Evolutionary conservation across 345 rosid genomes (phyloP).

Genomic region (Psidium guajava): DNA sequence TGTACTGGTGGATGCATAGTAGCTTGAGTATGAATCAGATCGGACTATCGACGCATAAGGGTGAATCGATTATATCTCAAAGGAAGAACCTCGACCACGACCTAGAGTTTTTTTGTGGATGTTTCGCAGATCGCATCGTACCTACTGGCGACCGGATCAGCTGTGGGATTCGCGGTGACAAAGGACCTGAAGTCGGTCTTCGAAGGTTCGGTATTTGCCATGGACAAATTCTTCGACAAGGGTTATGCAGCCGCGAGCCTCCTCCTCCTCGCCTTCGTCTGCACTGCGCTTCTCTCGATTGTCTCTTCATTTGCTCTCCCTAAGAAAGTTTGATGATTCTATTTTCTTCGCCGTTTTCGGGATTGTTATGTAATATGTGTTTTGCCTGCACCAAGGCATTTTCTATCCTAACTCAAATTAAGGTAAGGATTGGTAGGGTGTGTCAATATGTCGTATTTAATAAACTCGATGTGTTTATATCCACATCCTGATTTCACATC

Average conservation of each 20-base stretch:
- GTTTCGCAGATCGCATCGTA: slow-evolving; percentile 24
- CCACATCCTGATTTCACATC: no score
- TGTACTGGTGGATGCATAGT: not conserved
- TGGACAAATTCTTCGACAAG: slow-evolving; percentile 27
- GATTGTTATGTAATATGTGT: not conserved
- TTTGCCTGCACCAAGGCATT: not conserved
- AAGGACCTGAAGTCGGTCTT: slow-evolving; percentile 26
- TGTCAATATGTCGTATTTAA: no score
- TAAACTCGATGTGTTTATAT: no score
- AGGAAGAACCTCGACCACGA: not conserved
- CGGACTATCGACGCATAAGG: not conserved
- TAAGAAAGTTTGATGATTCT: not conserved
- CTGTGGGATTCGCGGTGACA: slow-evolving; percentile 46
- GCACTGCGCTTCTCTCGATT: slow-evolving; percentile 38
- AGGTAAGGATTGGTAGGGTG: no score
- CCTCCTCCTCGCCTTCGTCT: slow-evolving; percentile 38
- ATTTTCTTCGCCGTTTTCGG: not conserved
- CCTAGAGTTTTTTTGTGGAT: not conserved
- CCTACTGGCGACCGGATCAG: slow-evolving; percentile 37
- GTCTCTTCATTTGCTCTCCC: slow-evolving; percentile 38
- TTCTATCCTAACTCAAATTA: no score
- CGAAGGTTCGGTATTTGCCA: not conserved
- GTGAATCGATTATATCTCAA: not conserved
- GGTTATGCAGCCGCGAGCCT: slow-evolving; percentile 38
- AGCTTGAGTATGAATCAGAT: not conserved